phyloP scores from a whole-genome alignment of 1,139 yeast species.

The Sugiyamaella xylanicola region DNA sequence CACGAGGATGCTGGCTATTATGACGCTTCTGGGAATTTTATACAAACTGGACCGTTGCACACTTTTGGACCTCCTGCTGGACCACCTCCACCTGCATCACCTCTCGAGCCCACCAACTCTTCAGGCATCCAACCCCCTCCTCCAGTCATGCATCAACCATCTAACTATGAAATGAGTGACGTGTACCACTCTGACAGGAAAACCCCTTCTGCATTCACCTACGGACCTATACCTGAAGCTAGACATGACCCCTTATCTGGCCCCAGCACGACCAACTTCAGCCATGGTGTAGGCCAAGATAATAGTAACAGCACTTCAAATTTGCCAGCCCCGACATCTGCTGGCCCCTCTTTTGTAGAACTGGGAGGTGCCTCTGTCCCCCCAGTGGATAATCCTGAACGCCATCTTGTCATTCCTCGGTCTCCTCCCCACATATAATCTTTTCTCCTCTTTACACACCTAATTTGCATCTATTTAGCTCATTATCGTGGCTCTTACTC shows the following conservation, averaged over 20 bases:
- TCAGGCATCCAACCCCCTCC: conserved; percentile 4
- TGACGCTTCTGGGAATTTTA: conserved; percentile 65
- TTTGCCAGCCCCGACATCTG: background rate
- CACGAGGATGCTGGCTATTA: conserved; percentile 82
- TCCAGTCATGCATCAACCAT: conserved; percentile 9
- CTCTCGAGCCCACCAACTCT: background rate
- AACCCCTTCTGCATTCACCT: conserved; percentile 3
- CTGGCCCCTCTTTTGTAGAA: background rate
- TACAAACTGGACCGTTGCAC: conserved; percentile 30
- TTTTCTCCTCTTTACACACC: background rate
- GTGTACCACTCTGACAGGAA: conserved; percentile 9
- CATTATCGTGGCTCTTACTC: no score
- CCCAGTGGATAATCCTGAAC: conserved; percentile 6
- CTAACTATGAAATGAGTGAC: conserved; percentile 3
- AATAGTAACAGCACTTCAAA: background rate
- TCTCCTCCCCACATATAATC: background rate
- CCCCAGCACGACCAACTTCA: no score
- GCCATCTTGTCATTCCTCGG: background rate
- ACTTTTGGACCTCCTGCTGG: conserved; percentile 25
- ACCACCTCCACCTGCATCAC: conserved; percentile 17
- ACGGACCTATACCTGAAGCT: conserved; percentile 1
- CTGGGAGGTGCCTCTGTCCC: conserved; percentile 11
- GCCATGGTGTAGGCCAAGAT: no score
- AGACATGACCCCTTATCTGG: background rate
- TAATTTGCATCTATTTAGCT: background rate